A percentile compares a stretch with the other conserved stretches of the same genome.
Evolutionary conservation across 106 monocot genomes (phyloP).

Genomic region (Acanthochlamys bracteata): DNA sequence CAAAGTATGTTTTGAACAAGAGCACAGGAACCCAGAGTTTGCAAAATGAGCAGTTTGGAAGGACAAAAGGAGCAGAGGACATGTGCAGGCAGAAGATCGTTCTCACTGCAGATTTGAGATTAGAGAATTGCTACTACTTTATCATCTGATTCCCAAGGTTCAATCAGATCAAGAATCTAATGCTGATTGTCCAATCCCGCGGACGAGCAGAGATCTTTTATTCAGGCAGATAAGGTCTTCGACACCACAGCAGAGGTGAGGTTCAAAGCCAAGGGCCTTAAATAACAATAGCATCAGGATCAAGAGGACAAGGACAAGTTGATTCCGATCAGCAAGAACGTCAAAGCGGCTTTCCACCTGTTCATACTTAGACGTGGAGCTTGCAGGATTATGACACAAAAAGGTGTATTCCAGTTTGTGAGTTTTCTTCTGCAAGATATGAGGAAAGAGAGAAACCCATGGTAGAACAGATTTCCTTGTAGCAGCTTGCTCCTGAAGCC

Average conservation of each 20-base stretch:
- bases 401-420: neutral
- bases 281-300: slow-evolving; percentile 11
- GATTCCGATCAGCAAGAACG: neutral
- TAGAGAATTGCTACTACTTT: slow-evolving; percentile 43
- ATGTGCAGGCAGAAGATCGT: slow-evolving; percentile 16
- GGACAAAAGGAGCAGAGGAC: slow-evolving; percentile 56
- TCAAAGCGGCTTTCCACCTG: neutral
- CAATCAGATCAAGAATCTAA: slow-evolving; percentile 31
- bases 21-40: slow-evolving; percentile 39
- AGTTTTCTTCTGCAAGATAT: neutral
- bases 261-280: slow-evolving; percentile 26
- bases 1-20: slow-evolving; percentile 41
- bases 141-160: slow-evolving; percentile 74
- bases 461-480: slow-evolving; percentile 28
- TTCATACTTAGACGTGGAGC: neutral
- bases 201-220: slow-evolving; percentile 44
- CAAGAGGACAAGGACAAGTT: slow-evolving; percentile 17
- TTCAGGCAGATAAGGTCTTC: slow-evolving; percentile 29
- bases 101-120: slow-evolving; percentile 23
- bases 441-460: slow-evolving; percentile 54
- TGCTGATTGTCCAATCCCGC: slow-evolving; percentile 21
- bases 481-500: slow-evolving; percentile 34
- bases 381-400: neutral
- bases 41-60: slow-evolving; percentile 46
- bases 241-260: slow-evolving; percentile 15